These are phyloP conservation scores for Triticum monococcum DNA, from an alignment of 176 grass and related monocot species.

Conservation along the genomic window DNA sequence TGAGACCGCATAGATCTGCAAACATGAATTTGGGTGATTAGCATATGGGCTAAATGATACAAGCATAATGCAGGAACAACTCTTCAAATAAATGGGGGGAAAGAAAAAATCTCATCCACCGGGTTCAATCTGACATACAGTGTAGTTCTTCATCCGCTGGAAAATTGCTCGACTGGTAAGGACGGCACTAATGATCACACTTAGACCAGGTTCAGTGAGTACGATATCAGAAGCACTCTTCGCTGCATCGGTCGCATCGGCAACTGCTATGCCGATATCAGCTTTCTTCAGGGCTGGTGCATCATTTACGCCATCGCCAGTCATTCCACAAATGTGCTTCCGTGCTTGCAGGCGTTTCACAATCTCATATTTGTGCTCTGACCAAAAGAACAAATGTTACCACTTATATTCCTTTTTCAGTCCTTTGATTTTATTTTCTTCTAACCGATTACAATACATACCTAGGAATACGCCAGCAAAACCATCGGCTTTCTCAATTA, in stretches of 20 bases:
- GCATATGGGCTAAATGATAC: neutral
- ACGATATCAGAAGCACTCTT: conserved; percentile 65
- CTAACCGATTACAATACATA: conserved; percentile 7
- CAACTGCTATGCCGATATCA: conserved; percentile 64
- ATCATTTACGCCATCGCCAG: conserved; percentile 62
- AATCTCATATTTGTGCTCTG: conserved; percentile 68
- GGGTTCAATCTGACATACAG: conserved; percentile 21
- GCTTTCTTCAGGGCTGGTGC: conserved; percentile 65
- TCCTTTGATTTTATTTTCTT: neutral
- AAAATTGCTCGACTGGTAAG: conserved; percentile 62
- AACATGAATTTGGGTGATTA: neutral
- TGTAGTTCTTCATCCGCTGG: conserved; percentile 69
- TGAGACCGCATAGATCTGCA: conserved; percentile 67
- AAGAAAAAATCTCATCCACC: neutral
- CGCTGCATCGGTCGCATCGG: conserved; percentile 59
- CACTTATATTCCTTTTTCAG: neutral
- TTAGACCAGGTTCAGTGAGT: conserved; percentile 59
- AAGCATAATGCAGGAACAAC: neutral
- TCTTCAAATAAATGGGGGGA: neutral
- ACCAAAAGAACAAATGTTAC: neutral
- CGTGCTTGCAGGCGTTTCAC: conserved; percentile 61
- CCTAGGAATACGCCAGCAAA: conserved; percentile 63
- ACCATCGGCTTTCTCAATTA: conserved; percentile 40
- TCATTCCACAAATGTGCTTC: conserved; percentile 71
- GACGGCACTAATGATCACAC: conserved; percentile 63